Evolutionary conservation across 345 rosid genomes (phyloP).

Genomic region (Syzygium aqueum): DNA sequence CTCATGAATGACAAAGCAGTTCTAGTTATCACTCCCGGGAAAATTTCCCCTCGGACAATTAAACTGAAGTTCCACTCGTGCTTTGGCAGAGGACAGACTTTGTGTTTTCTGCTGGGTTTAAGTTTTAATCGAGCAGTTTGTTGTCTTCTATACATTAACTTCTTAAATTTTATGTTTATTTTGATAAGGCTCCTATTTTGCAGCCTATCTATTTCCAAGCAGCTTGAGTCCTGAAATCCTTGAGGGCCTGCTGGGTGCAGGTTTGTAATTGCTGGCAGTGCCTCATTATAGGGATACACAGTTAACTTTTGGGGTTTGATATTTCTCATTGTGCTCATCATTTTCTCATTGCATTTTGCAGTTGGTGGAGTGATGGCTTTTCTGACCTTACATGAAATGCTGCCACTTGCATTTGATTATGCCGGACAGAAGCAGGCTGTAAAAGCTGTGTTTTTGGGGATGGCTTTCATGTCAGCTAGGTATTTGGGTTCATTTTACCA

Average conservation of each 20-base stretch:
- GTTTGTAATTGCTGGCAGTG: constrained; percentile 18
- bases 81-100: neutral
- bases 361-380: constrained; percentile 99
- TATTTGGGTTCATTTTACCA: constrained; percentile 10
- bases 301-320: neutral
- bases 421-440: constrained; percentile 99
- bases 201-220: constrained; percentile 95
- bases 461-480: constrained; percentile 99
- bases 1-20: neutral
- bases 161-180: neutral
- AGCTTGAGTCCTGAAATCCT: constrained; percentile 89
- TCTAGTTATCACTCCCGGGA: neutral
- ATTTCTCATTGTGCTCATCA: neutral
- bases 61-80: neutral
- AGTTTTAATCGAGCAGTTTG: neutral
- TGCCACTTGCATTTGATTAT: constrained; percentile 96
- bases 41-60: neutral
- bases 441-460: constrained; percentile 91
- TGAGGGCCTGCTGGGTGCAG: constrained; percentile 90
- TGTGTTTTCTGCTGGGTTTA: neutral
- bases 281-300: neutral
- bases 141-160: neutral
- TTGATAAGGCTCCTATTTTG: neutral
- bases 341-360: constrained; percentile 17
- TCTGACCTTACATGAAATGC: constrained; percentile 95